Percentiles rank a stretch among this genome's conserved stretches.
These are phyloP conservation scores for Crithidia acanthocephali DNA, from an alignment of 208 protist species.

Conservation along the genomic window DNA sequence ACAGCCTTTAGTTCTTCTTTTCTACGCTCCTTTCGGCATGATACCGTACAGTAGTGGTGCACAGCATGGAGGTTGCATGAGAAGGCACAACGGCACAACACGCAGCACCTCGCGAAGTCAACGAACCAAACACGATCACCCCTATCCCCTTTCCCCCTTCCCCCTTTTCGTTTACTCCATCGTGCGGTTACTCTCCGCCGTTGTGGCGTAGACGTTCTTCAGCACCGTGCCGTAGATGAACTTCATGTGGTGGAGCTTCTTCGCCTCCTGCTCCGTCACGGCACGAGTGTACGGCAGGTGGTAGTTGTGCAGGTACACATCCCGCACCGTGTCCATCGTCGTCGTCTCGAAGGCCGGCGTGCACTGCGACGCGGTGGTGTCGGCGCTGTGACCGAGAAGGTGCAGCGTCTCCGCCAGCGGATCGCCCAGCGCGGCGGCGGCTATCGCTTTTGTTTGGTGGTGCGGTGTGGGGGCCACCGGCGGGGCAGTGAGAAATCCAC, in stretches of 20 bases:
- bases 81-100: no score
- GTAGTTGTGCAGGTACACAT: conserved; percentile 54
- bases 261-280: conserved; percentile 50
- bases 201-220: conserved; percentile 56
- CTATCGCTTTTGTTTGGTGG: conserved; percentile 18
- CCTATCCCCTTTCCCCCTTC: no score
- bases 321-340: conserved; percentile 50
- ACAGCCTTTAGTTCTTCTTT: no score
- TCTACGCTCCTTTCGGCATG: no score
- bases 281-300: conserved; percentile 44
- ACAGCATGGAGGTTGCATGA: no score
- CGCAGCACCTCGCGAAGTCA: no score
- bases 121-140: no score
- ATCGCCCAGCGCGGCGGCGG: conserved; percentile 26
- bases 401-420: conserved; percentile 24
- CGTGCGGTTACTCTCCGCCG: conserved; percentile 22
- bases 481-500: neutral
- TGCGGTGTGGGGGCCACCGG: conserved; percentile 5
- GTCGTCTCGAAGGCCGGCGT: conserved; percentile 41
- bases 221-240: conserved; percentile 62
- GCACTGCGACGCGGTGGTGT: conserved; percentile 5
- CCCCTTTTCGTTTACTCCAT: no score
- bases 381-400: conserved; percentile 22
- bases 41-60: no score
- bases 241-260: conserved; percentile 50